Evolutionary conservation across 2,329 filamentous ascomycete species (phyloP).

Genomic region (Pochonia chlamydosporia): DNA sequence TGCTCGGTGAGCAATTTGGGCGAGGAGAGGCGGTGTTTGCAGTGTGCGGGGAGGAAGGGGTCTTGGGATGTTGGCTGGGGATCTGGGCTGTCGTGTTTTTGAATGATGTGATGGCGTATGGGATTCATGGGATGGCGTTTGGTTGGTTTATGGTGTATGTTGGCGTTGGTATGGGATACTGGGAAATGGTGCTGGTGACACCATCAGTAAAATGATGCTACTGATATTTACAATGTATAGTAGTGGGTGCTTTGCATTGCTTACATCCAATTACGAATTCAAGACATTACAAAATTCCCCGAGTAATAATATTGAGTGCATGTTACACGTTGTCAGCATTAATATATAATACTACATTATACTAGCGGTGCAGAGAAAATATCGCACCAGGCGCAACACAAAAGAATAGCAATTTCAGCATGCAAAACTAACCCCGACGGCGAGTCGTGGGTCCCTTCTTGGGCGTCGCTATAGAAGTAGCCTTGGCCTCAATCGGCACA

Average conservation of each 20-base stretch:
- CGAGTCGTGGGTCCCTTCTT: slow-evolving; percentile 39
- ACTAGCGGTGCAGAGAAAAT: background rate
- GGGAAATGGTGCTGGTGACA: no score
- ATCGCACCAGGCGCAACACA: slow-evolving; percentile 2
- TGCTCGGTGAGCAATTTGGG: slow-evolving; percentile 56
- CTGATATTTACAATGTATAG: no score
- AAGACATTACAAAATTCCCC: no score
- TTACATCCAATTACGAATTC: no score
- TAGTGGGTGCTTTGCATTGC: no score
- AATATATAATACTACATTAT: slow-evolving; percentile 1
- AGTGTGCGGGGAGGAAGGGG: slow-evolving; percentile 40
- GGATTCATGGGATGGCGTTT: no score
- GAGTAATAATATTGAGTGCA: no score
- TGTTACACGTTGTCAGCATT: background rate
- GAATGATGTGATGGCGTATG: no score
- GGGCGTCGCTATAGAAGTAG: slow-evolving; percentile 24
- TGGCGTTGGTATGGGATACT: no score
- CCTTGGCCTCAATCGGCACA: slow-evolving; percentile 19
- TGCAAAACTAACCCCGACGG: slow-evolving; percentile 30
- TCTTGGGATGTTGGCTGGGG: slow-evolving; percentile 11
- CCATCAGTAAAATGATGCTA: no score
- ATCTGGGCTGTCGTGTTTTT: slow-evolving; percentile 15
- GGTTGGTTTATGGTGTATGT: no score
- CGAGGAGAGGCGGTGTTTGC: slow-evolving; percentile 45
- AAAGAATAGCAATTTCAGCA: background rate